Base-by-base conservation (phyloP, 768 basidiomycete genomes). In the Podaxis sp. region DNA sequence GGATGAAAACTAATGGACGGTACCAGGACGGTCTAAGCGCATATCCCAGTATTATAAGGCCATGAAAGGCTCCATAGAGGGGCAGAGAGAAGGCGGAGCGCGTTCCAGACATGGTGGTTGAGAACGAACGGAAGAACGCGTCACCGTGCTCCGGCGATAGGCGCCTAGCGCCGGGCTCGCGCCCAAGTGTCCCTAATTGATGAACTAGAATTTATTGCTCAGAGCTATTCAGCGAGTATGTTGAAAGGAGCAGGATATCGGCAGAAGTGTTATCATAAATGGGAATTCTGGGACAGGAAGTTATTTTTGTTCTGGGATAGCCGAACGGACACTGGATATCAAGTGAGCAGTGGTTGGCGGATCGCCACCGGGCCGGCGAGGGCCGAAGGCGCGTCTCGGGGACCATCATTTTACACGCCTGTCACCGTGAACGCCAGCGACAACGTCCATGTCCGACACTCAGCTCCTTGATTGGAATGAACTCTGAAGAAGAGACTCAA, bases 1-100 rank as follows among this genome's bases (percentile, higher is more conserved):
- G 67, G 13, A 65, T 17, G n/a, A 68, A 63, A 7, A 57, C 11
- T 3, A 63, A 9, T 26, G 61, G 61, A 9, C 61, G 61, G 42
- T 63, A 63, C 46, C 46, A 26, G 46, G 28, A 44, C 15, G 61
- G 61, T 40, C 22, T 22, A 2, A 63, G 39, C 15, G 61, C 24
- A 11, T 57, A 63, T 24, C 61, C 54, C 9, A 63, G 24, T 17
- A 63, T 38, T 22, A 52, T 57, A n/a, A 63, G 46, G 1, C 22
- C 42, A 13, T 63, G 61, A 7, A 49, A 57, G 17, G 28, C 8
- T 33, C 30, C 54, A 19, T 39, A 63, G 8, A 63, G 61, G 22
- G 61, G 55, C 19, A 48, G 19, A 26, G 55, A 57, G 42, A 63
- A 63, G 22, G 54, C 22, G 6, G 55, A n/a, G 22, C 61, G 61